Conservation (phyloP, 352 stramenopile species). For the Pythium rishiriense region DNA sequence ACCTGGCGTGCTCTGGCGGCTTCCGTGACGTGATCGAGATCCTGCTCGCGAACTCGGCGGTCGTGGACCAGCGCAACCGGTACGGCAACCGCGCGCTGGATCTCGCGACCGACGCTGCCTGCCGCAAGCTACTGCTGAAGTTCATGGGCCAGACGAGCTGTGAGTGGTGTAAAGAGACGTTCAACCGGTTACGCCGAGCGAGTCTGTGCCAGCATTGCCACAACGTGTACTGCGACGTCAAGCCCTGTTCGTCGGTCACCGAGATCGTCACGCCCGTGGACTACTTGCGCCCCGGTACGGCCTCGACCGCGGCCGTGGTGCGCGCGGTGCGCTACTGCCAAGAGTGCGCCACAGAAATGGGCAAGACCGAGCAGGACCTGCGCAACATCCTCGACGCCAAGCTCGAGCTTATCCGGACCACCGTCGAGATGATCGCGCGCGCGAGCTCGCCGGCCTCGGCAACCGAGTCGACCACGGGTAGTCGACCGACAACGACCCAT, state of each 20-base stretch:
- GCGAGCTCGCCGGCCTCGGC: slow-evolving; percentile 18
- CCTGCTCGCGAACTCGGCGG: slow-evolving; percentile 63
- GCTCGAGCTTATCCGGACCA: slow-evolving; percentile 53
- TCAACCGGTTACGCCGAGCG: slow-evolving; percentile 58
- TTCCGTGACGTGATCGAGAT: slow-evolving; percentile 69
- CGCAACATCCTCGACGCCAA: slow-evolving; percentile 60
- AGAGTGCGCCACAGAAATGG: slow-evolving; percentile 73
- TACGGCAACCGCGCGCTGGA: slow-evolving; percentile 79
- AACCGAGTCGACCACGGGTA: neutral
- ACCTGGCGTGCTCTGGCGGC: slow-evolving; percentile 73
- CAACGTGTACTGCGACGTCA: slow-evolving; percentile 78
- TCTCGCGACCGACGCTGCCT: slow-evolving; percentile 58
- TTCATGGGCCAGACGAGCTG: slow-evolving; percentile 61
- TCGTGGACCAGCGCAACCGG: slow-evolving; percentile 57
- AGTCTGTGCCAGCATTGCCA: slow-evolving; percentile 82
- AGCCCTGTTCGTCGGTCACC: slow-evolving; percentile 66
- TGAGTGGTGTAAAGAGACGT: slow-evolving; percentile 79
- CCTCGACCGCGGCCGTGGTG: slow-evolving; percentile 8
- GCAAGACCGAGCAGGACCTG: slow-evolving; percentile 68
- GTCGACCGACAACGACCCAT: slow-evolving; percentile 12
- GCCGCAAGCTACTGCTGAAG: slow-evolving; percentile 61
- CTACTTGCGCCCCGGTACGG: slow-evolving; percentile 17
- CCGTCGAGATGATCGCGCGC: slow-evolving; percentile 39
- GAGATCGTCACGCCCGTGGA: slow-evolving; percentile 27
- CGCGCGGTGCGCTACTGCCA: slow-evolving; percentile 65